These are phyloP conservation scores for Leccinum fallax DNA, from an alignment of 1,284 basidiomycete genomes.

Conservation along the genomic window DNA sequence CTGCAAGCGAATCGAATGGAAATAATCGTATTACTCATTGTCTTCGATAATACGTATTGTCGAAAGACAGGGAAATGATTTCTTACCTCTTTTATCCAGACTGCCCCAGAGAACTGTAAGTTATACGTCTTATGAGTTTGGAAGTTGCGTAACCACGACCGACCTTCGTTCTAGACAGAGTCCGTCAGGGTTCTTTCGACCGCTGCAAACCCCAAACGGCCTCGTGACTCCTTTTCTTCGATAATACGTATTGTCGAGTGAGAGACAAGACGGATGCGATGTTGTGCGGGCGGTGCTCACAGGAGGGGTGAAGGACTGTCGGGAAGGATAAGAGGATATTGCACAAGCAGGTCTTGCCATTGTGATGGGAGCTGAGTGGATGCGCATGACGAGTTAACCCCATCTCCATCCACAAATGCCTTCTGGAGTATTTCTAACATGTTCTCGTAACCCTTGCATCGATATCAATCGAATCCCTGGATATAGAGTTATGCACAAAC, in stretches of 20 bases:
- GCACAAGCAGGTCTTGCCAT: slow-evolving; percentile 25
- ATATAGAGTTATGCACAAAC: not conserved
- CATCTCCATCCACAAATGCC: not conserved
- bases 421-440: not conserved
- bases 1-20: too few relatives aligned
- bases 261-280: not conserved
- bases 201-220: not conserved
- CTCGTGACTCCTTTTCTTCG: not conserved
- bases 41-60: too few relatives aligned
- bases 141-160: too few relatives aligned
- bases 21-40: too few relatives aligned
- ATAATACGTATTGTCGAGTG: not conserved
- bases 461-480: not conserved
- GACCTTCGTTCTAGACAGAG: too few relatives aligned
- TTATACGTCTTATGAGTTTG: too few relatives aligned
- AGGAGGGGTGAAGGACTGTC: not conserved
- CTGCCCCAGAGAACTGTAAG: too few relatives aligned
- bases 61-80: too few relatives aligned
- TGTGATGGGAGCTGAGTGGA: not conserved
- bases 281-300: not conserved
- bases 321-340: slow-evolving; percentile 1
- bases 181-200: not conserved
- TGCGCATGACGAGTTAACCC: not conserved
- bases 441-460: not conserved
- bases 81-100: too few relatives aligned